Evolutionary conservation across 169 alveolate species (phyloP).

Genomic region (Sarcocystis neurona): DNA sequence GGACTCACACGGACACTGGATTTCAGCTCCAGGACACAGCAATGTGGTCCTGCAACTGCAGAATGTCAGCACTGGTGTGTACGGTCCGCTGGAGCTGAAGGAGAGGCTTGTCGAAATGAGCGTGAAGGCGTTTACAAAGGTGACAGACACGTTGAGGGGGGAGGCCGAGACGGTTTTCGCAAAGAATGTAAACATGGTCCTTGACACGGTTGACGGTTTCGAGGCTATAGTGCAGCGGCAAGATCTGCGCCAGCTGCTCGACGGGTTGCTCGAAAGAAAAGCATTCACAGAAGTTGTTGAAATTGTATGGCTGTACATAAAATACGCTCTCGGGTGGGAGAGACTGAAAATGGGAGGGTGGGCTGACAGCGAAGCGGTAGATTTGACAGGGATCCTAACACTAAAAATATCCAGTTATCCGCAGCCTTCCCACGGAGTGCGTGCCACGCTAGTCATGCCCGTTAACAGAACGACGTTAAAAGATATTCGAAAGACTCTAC

Average conservation of each 20-base stretch:
- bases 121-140: background rate
- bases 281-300: background rate
- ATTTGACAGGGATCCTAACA: background rate
- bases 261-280: no score
- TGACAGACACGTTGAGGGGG: background rate
- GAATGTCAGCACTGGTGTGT: background rate
- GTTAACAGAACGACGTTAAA: background rate
- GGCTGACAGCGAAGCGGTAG: background rate
- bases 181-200: background rate
- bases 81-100: no score
- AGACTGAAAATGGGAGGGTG: background rate
- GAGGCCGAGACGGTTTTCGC: no score
- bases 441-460: background rate
- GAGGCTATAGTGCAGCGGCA: background rate
- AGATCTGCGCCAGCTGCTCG: background rate
- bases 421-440: background rate
- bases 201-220: background rate
- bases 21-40: background rate
- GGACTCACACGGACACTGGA: conserved; percentile 38
- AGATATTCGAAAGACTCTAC: background rate
- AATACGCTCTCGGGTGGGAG: background rate
- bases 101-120: no score
- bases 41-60: conserved; percentile 17
- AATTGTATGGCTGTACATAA: no score
- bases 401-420: conserved; percentile 11